These are phyloP conservation scores for Hypoxylon fuscum DNA, from an alignment of 495 filamentous ascomycete genomes.

Conservation along the genomic window DNA sequence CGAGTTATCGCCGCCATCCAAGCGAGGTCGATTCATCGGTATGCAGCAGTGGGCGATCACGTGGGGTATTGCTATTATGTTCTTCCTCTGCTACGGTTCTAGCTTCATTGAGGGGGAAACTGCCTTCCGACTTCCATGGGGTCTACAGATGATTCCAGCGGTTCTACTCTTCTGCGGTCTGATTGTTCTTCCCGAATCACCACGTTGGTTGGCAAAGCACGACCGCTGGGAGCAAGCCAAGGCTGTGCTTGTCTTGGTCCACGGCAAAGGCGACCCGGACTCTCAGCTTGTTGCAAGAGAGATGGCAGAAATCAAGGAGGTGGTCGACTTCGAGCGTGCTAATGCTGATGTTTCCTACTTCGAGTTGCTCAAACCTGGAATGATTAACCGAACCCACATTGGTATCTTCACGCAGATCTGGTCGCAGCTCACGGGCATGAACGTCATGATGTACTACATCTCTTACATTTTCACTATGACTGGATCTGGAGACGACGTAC, in stretches of 20 bases:
- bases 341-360: constrained; percentile 70
- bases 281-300: constrained; percentile 71
- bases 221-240: constrained; percentile 78
- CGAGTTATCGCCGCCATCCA: constrained; percentile 73
- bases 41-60: constrained; percentile 83
- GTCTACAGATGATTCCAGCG: constrained; percentile 77
- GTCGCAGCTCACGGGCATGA: constrained; percentile 86
- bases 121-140: constrained; percentile 80
- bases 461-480: constrained; percentile 79
- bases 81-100: constrained; percentile 79
- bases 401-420: constrained; percentile 85
- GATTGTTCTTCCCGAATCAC: constrained; percentile 75
- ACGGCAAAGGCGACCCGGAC: constrained; percentile 70
- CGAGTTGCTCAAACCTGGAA: constrained; percentile 73
- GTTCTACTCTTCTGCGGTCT: constrained; percentile 69
- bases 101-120: constrained; percentile 68
- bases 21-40: constrained; percentile 75
- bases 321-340: constrained; percentile 73
- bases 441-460: constrained; percentile 80
- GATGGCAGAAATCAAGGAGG: constrained; percentile 73
- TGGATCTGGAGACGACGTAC: constrained; percentile 65
- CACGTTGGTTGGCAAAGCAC: constrained; percentile 78
- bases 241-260: constrained; percentile 70
- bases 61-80: constrained; percentile 87
- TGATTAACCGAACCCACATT: constrained; percentile 79